These are phyloP conservation scores for Catharanthus roseus DNA, from an alignment of 257 asterid species.

Conservation along the genomic window DNA sequence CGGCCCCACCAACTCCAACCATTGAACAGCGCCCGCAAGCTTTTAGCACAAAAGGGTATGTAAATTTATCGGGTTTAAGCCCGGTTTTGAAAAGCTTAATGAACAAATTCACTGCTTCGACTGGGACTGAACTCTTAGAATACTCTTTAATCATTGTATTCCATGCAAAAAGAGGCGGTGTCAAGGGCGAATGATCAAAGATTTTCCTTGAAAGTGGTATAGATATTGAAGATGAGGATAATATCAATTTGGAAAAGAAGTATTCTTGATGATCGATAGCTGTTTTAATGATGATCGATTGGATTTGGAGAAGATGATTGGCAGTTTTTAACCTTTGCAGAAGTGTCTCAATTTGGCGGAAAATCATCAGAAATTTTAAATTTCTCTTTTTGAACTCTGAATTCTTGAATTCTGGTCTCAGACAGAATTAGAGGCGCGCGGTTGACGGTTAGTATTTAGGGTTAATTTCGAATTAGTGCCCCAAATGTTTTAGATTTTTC, in stretches of 20 bases:
- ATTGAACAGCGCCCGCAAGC: slow-evolving; percentile 56
- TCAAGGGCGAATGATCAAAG: slow-evolving; percentile 37
- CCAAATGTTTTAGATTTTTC: too few relatives aligned
- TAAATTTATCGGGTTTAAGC: slow-evolving; percentile 42
- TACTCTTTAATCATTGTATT: slow-evolving; percentile 52
- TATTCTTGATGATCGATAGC: slow-evolving; percentile 42
- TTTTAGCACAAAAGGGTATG: slow-evolving; percentile 56
- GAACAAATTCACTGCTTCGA: slow-evolving; percentile 40
- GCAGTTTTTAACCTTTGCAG: slow-evolving; percentile 32
- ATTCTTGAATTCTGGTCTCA: background rate
- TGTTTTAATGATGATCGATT: slow-evolving; percentile 44
- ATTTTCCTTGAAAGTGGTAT: slow-evolving; percentile 33
- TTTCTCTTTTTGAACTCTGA: background rate
- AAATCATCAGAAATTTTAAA: slow-evolving; percentile 35
- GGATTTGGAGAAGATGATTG: slow-evolving; percentile 39
- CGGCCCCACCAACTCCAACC: slow-evolving; percentile 48
- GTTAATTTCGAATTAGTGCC: too few relatives aligned
- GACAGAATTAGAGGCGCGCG: background rate
- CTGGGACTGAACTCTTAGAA: slow-evolving; percentile 39
- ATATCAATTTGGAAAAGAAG: slow-evolving; percentile 41
- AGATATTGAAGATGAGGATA: slow-evolving; percentile 43
- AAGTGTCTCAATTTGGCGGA: slow-evolving; percentile 45
- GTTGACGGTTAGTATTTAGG: background rate
- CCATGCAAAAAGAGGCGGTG: slow-evolving; percentile 55
- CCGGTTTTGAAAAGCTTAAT: slow-evolving; percentile 23